A percentile compares a stretch with the other conserved stretches of the same genome.
Evolutionary conservation across 116 monocot genomes (phyloP).

Genomic region (Zostera marina): DNA sequence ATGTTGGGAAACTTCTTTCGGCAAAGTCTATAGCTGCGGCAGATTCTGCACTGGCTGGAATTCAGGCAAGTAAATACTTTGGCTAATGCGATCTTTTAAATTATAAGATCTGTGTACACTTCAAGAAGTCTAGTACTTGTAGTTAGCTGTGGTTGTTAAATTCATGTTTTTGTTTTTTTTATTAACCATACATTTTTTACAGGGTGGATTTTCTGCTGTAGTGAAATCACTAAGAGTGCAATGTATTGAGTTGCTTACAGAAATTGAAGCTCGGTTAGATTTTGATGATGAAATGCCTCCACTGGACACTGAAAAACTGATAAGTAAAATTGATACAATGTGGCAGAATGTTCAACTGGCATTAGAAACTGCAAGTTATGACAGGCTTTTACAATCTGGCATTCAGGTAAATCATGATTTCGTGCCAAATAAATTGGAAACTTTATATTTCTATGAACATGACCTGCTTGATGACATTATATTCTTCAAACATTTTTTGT

Average conservation of each 20-base stretch:
- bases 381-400: slow-evolving; percentile 80
- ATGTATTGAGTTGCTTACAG: slow-evolving; percentile 77
- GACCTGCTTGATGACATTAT: no score
- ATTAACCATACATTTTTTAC: neutral
- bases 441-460: no score
- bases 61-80: slow-evolving; percentile 41
- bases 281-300: slow-evolving; percentile 95
- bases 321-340: slow-evolving; percentile 48
- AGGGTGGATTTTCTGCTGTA: slow-evolving; percentile 85
- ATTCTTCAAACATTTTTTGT: no score
- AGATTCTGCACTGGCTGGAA: slow-evolving; percentile 81
- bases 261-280: slow-evolving; percentile 91
- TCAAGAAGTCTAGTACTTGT: no score
- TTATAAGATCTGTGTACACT: no score
- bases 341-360: slow-evolving; percentile 51
- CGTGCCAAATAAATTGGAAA: no score
- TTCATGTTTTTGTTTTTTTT: neutral
- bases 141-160: neutral
- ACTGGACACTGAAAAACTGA: slow-evolving; percentile 26
- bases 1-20: slow-evolving; percentile 53
- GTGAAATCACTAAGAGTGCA: slow-evolving; percentile 58
- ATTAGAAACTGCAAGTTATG: slow-evolving; percentile 78
- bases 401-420: slow-evolving; percentile 60
- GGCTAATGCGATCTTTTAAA: no score
- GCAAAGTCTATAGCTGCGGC: slow-evolving; percentile 78